Base-by-base conservation (phyloP, 192 early-diverging fungal species). In the Chytriomyces hyalinus region DNA sequence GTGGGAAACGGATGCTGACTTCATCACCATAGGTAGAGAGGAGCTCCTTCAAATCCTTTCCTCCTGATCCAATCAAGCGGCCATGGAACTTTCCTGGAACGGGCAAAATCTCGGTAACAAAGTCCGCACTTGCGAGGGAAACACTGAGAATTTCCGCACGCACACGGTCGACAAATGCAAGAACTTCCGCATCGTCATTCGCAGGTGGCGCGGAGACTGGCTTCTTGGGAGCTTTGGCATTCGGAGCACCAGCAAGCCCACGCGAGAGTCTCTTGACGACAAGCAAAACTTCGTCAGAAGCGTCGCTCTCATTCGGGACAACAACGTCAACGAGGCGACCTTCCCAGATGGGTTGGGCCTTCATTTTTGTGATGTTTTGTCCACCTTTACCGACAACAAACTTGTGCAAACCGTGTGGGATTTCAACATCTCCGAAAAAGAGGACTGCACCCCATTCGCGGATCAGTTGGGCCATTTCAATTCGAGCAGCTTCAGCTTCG, bases 341-440 rank as follows among this genome's bases (percentile, higher is more conserved):
- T 6, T 83, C 81, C 83, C 83, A 87, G 36, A 92, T 91, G 61
- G 90, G 87, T 75, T 89, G 90, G 44, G 87, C 87, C 73, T 92
- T 94, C 67, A 98, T 79, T 69, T 93, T 93, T 75, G 86, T 90
- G 73, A 99, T 92, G 82, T 94, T 93, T 65, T 90, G 89, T 75
- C 96, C 95, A 28, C 89, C 90, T 80, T 95, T 95, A 20, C 97
- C 97, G 60, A 98, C 92, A 28, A 97, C 83, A 77, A 77, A 84
- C 44, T 77, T 72, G 80, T 94, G 93, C 63, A 96, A 78, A 36
- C 92, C 90, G 49, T 90, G 90, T 57, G 95, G 93, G 47, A 99
- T 88, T 20, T 90, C 86, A 49, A 93, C 91, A 53, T 86, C 83
- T 57, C 85, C 85, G 74, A 95, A 92, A 79, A 86, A 86, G 43